Evolutionary conservation across 1,139 yeast species (phyloP).

Genomic region (Saccharomycopsis hybrid): DNA sequence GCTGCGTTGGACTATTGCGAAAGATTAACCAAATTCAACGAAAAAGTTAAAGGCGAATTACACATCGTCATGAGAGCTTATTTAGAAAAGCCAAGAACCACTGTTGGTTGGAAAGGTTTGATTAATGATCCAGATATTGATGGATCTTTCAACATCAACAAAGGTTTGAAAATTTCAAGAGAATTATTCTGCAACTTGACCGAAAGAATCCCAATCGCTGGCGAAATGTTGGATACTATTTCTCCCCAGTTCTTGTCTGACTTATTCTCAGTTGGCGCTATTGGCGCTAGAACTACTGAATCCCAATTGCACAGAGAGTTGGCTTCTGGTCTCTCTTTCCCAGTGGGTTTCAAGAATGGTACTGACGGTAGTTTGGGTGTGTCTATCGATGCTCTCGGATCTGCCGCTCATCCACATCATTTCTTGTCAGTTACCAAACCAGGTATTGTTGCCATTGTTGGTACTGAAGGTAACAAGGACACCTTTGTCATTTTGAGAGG

Average conservation of each 20-base stretch:
- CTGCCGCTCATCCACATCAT: constrained; percentile 91
- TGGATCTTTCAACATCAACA: constrained; percentile 88
- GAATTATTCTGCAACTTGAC: constrained; percentile 82
- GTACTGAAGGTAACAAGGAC: constrained; percentile 89
- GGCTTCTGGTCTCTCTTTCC: constrained; percentile 93
- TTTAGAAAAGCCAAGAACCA: constrained; percentile 95
- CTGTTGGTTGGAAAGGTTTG: constrained; percentile 98
- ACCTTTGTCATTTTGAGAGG: constrained; percentile 92
- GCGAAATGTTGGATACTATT: constrained; percentile 96
- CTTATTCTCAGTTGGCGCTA: constrained; percentile 88
- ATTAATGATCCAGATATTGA: constrained; percentile 97
- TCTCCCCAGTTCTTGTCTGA: constrained; percentile 92
- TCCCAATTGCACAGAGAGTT: constrained; percentile 94
- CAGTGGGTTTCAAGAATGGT: constrained; percentile 95
- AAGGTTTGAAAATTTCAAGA: constrained; percentile 86
- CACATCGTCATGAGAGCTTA: constrained; percentile 95
- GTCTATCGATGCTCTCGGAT: constrained; percentile 88
- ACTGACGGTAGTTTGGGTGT: constrained; percentile 92
- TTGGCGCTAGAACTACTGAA: constrained; percentile 97
- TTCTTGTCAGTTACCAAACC: constrained; percentile 90
- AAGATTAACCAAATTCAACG: constrained; percentile 52
- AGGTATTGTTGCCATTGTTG: constrained; percentile 92
- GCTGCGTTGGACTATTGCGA: constrained; percentile 89
- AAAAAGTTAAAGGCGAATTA: constrained; percentile 65
- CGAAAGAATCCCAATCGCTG: constrained; percentile 80